phyloP scores from a whole-genome alignment of 768 basidiomycete genomes.

The Rhodotorula graminis region DNA sequence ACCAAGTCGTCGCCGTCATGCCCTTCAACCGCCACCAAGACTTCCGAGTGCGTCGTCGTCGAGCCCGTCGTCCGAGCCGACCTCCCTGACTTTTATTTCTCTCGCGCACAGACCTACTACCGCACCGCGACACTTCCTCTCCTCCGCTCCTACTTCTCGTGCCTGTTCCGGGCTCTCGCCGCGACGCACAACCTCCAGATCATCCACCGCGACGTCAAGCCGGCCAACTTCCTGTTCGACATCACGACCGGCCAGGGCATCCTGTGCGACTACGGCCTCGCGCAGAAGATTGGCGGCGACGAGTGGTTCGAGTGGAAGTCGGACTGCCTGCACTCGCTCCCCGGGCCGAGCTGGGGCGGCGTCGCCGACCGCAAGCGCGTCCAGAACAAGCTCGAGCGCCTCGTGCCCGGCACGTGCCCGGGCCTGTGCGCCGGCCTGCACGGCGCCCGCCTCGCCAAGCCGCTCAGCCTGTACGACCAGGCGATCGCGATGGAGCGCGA shows the following conservation, averaged over 20 bases:
- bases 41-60: constrained; percentile 61
- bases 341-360: constrained; percentile 46
- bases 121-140: constrained; percentile 65
- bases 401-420: not conserved
- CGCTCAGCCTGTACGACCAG: constrained; percentile 31
- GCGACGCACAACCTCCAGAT: constrained; percentile 81
- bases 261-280: constrained; percentile 90
- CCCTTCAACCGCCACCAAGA: constrained; percentile 89
- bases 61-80: not conserved
- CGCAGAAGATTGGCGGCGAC: constrained; percentile 53
- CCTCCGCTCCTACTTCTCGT: constrained; percentile 80
- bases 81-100: not conserved
- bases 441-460: constrained; percentile 20
- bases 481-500: constrained; percentile 23
- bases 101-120: constrained; percentile 60
- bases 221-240: constrained; percentile 94
- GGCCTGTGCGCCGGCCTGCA: constrained; percentile 29
- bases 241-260: constrained; percentile 75
- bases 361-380: not conserved
- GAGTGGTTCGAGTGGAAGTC: constrained; percentile 44
- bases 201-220: constrained; percentile 96
- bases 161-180: constrained; percentile 80
- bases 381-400: not conserved
- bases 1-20: constrained; percentile 91
- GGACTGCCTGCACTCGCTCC: constrained; percentile 70